Base-by-base conservation (phyloP, 768 basidiomycete species). In the Amyloporia xantha region DNA sequence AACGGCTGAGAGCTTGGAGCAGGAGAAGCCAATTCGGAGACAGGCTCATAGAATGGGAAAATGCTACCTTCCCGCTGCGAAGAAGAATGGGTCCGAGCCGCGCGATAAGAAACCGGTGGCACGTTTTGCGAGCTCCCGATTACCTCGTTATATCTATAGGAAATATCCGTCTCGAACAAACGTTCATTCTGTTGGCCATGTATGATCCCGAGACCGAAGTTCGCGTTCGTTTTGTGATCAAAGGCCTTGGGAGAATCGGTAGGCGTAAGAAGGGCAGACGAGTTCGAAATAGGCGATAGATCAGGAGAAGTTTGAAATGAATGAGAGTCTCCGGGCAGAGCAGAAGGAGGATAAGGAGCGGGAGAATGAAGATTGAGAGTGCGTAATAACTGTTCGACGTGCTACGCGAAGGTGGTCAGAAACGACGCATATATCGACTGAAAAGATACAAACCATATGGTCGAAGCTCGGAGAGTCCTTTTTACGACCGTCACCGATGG, bases 341-440 rank as follows among this genome's bases (percentile, higher is more conserved):
- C 63, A 11, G 74, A 74, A 38, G 67, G 59, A 41, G 53, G 51
- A 26, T 25, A 62, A 51, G 78, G 81, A 54, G 72, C 77, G 12
- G 88, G 88, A 25, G 88, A 90, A 60, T 82, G 83, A 57, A 91
- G 79, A 60, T 90, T 84, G 42, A 91, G 71, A 12, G 85, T 81
- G 35, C 88, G 82, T 47, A 91, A 71, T 39, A 91, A 75, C 67
- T 89, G 86, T 59, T 87, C 86, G 51, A 90, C 82, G 60, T 87
- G 83, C 85, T 88, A 55, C 23, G 53, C 58, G 47, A 62, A 35
- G 26, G 48, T 38, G 42, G 38, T 43, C 51, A 41, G 50, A 54
- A 60, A 49, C 41, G 57, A 26, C 42, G 38, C 42, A 42, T 20
- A 30, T 40, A 40, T 46, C 61, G 60, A 61, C 49, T 52, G 60